Evolutionary conservation across 805 yeast genomes (phyloP).

Genomic region (Kazachstania kunashirensis): DNA sequence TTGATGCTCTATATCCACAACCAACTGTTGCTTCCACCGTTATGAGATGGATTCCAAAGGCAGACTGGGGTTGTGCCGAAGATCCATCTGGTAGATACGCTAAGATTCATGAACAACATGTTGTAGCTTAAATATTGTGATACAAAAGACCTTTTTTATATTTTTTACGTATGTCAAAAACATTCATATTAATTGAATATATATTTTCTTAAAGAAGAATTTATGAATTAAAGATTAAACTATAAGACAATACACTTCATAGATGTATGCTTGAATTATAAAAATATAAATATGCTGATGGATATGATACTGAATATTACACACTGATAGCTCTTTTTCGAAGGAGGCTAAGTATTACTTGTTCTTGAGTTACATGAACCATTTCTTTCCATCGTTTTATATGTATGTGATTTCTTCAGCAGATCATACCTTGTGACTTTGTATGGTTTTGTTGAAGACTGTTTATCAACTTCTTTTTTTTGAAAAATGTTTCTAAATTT

Average conservation of each 20-base stretch:
- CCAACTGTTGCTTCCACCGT: conserved; percentile 92
- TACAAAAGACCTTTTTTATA: too few species aligned
- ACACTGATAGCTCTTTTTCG: too few species aligned
- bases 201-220: too few species aligned
- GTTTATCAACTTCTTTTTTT: neutral
- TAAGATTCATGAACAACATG: conserved; percentile 71
- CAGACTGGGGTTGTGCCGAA: conserved; percentile 99
- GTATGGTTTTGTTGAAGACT: neutral
- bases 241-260: too few species aligned
- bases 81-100: conserved; percentile 99
- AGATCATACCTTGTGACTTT: conserved; percentile 3
- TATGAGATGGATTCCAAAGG: conserved; percentile 99
- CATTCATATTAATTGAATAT: too few species aligned
- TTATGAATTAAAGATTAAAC: too few species aligned
- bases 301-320: too few species aligned
- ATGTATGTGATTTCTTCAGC: neutral
- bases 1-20: conserved; percentile 85
- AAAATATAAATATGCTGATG: too few species aligned
- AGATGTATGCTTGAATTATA: too few species aligned
- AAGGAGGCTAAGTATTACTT: neutral
- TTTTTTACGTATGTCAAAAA: too few species aligned
- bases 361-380: neutral
- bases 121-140: conserved; percentile 18
- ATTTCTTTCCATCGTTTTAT: neutral
- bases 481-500: neutral